phyloP scores from a whole-genome alignment of 2,329 filamentous ascomycete genomes.

The Aspergillus awamori region DNA sequence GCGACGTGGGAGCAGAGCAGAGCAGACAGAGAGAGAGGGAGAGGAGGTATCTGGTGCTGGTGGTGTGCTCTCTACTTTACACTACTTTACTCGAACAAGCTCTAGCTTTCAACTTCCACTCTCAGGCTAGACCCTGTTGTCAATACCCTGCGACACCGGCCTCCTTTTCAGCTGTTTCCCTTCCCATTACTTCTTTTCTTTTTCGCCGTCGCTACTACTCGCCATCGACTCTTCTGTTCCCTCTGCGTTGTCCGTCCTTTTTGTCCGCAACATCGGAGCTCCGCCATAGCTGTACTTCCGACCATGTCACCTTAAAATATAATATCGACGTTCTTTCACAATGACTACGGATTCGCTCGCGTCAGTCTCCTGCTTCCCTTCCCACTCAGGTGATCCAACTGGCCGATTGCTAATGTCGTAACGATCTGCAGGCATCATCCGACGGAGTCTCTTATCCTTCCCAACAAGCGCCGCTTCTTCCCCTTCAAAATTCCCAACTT shows the following conservation, averaged over 20 bases:
- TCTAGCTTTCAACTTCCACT: not conserved
- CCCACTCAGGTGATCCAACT: not conserved
- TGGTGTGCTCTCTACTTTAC: not conserved
- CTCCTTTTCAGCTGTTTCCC: conserved; percentile 9
- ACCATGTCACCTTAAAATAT: conserved; percentile 35
- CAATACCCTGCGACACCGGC: conserved; percentile 12
- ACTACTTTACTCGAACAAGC: conserved; percentile 1
- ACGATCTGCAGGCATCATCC: conserved; percentile 59
- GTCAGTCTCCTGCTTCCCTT: conserved; percentile 30
- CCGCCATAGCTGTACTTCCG: conserved; percentile 17
- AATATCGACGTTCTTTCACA: conserved; percentile 33
- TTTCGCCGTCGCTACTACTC: conserved; percentile 14
- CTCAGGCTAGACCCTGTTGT: not conserved
- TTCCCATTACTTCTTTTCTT: conserved; percentile 10
- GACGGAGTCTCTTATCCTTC: conserved; percentile 66
- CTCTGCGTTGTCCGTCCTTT: conserved; percentile 14
- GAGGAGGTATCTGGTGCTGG: not conserved
- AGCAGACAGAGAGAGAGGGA: not conserved
- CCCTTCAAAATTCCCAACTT: conserved; percentile 66
- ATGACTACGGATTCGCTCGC: conserved; percentile 48
- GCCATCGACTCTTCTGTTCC: conserved; percentile 3
- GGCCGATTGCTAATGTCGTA: conserved; percentile 20
- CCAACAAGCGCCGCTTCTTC: conserved; percentile 66
- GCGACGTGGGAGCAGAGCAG: not conserved
- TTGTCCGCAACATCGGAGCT: conserved; percentile 15